Base-by-base conservation (phyloP, 164 flowering plant genomes). In the Santalum album region DNA sequence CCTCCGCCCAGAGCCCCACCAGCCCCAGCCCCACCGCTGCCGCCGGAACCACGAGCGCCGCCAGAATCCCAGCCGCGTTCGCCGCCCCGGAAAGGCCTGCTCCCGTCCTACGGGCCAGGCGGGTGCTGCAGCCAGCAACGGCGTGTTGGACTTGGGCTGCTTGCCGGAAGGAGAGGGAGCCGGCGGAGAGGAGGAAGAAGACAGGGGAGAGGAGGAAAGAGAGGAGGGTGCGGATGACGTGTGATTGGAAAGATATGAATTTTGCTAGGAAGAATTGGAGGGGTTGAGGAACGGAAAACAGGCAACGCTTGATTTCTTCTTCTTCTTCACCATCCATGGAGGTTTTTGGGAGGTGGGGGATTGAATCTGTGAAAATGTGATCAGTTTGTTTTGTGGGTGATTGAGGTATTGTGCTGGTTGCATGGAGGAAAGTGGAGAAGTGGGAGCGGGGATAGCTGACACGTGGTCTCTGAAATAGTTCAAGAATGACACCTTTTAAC, bases 1-100 rank as follows among this genome's bases (percentile, higher is more conserved):
- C 82, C 43, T 87, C 91, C 12, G 72, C 74, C 83, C 77, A 85
- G 5, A 65, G 0, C 34, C 61, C 51, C 49, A 87, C 91, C 62
- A 79, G 49, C 34, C 79, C 80, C 11, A 80, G 71, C 3, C 95
- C 91, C 42, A 75, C 21, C 11, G 75, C 10, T 2, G 56, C 72
- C 0, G 95, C 64, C 57, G 82, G 21, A 15, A 55, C 57, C 76
- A 80, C 21, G 29, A 78, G 44, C 43, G 44, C 27, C 3, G 64
- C 29, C 69, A 85, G 26, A 15, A 87, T 60, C 67, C 75, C 26
- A 51, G 67, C 60, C 32, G 68, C 77, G 36, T 75, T 70, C 1
- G 60, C 66, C 0, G 84, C 91, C 1, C 78, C 87, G 1, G 78
- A 12, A 1, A 76, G 10, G 51, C 91, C 94, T 0, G 64, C 34